Evolutionary conservation across 148 eudicot genomes (phyloP), one percentile per base, ranked within the genome.

Genomic region (Limonium bicolor): DNA sequence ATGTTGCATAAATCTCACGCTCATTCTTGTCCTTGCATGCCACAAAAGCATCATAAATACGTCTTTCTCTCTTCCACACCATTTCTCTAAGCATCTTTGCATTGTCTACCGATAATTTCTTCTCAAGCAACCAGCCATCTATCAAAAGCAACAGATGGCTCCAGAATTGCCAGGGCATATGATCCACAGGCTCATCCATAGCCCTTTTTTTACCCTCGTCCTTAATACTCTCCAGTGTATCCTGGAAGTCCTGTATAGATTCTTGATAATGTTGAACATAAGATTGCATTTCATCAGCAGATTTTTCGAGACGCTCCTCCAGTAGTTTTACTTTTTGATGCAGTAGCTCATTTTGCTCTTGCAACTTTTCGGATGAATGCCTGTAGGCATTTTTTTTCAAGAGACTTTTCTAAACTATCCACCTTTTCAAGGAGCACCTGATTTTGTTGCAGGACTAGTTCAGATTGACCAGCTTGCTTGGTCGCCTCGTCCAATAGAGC

Each of bases 81-180:
- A 80, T 65, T 43, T 80, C 87, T 61, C 95, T 78, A 36, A 90
- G 66, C 59, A 72, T 21, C 17, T 58, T 65, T 50, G 93, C 85
- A 46, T 84, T 78, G 24, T 61, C 62, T 2, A 59, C 47, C 17
- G 69, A 65, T 30, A 90, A 31, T 53, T 84, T 80, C 58, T 75
- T 75, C 64, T 90, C 97, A 62, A 90, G 75, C 47, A 65, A 64
- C 97, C 97, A 90, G 25, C 84, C 95, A 73, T 90, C 97, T 43
- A 84, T 60, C 77, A 72, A 65, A 39, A 84, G 75, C 78, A 90
- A 57, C 62, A 90, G 44, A 51, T 62, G 80, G 52, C 95, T 84
- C 95, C 95, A 90, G 56, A 80, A 77, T 40, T 80, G 82, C 73
- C 65, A 60, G 34, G 97, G 97, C 82, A 75, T 77, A 54, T 79